Evolutionary conservation across 805 yeast genomes (phyloP).

Genomic region (Metschnikowia picachoensis): DNA sequence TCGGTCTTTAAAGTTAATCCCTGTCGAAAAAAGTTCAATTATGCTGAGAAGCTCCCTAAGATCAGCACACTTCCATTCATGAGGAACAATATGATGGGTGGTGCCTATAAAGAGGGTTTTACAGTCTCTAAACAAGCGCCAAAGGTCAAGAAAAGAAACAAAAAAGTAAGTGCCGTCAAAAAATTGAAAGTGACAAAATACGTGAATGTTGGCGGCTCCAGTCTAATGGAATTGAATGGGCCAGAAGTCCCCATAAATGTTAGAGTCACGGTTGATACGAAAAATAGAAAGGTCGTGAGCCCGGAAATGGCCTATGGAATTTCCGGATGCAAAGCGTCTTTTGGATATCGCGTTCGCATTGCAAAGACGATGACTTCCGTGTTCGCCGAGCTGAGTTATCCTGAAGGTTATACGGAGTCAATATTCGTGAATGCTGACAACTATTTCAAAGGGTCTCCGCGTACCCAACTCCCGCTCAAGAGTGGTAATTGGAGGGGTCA

Average conservation of each 20-base stretch:
- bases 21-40: conserved; percentile 45
- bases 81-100: conserved; percentile 39
- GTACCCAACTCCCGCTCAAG: conserved; percentile 22
- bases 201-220: conserved; percentile 68
- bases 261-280: conserved; percentile 74
- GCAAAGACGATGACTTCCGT: conserved; percentile 57
- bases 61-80: conserved; percentile 73
- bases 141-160: conserved; percentile 38
- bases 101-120: conserved; percentile 59
- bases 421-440: conserved; percentile 67
- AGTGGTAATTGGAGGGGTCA: conserved; percentile 19
- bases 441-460: conserved; percentile 38
- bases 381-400: conserved; percentile 64
- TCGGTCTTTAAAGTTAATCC: conserved; percentile 50
- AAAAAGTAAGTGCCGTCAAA: conserved; percentile 34
- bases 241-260: conserved; percentile 68
- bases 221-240: conserved; percentile 52
- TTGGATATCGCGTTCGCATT: conserved; percentile 73
- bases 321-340: conserved; percentile 55
- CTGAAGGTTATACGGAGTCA: conserved; percentile 65
- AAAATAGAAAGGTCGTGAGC: conserved; percentile 59
- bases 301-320: conserved; percentile 68
- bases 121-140: conserved; percentile 43
- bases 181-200: conserved; percentile 60
- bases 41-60: conserved; percentile 69